Evolutionary conservation across 2,329 filamentous ascomycete genomes (phyloP), one percentile per base, ranked within the genome.

Genomic region (Clonostachys rhizophaga): DNA sequence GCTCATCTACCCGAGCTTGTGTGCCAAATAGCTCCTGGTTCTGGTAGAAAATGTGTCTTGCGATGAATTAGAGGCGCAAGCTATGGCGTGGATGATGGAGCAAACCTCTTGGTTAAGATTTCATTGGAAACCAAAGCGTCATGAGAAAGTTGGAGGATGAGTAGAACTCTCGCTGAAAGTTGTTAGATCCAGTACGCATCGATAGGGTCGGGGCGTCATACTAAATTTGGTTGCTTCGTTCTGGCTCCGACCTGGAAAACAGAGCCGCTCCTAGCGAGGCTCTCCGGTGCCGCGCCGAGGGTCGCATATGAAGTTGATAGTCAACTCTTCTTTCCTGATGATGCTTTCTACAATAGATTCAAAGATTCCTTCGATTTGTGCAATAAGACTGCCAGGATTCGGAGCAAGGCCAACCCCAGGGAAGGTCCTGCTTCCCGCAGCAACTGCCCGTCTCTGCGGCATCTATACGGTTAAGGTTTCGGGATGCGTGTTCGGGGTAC

Each of bases 1-100:
- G 80, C 33, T 75, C 73, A 59, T 94, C 84, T 1, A 94, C 87
- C 13, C 81, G 72, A 14, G 65, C 60, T 60, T 94, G 89, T 44
- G 73, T 83, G 17, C 75, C 73, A 57, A 94, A 95, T 0, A 95
- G 69, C 10, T 82, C 76, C 5, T 84, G 81, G 54, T 91, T 78
- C 55, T 88, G 82, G 59, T 95, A 95, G 62, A 85, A 95, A 5
- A 95, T 83, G 57, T 89, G 87, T 51, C 89, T 92, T 24, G 3
- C 17, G 7, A 33, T 16, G 39, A 12, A 34, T 43, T 9, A 47
- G 39, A 33, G 34, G 9, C 11, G n/a, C 11, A 34, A 10, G 30
- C n/a, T 4, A 20, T 43, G 40, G 16, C 6, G 16, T 20, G 40
- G 33, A 43, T 11, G 6, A 39, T 11, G 10, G 17, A 43, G 55